These are phyloP conservation scores for Colletotrichum viniferum DNA, from an alignment of 2,329 filamentous ascomycete species.

Conservation along the genomic window DNA sequence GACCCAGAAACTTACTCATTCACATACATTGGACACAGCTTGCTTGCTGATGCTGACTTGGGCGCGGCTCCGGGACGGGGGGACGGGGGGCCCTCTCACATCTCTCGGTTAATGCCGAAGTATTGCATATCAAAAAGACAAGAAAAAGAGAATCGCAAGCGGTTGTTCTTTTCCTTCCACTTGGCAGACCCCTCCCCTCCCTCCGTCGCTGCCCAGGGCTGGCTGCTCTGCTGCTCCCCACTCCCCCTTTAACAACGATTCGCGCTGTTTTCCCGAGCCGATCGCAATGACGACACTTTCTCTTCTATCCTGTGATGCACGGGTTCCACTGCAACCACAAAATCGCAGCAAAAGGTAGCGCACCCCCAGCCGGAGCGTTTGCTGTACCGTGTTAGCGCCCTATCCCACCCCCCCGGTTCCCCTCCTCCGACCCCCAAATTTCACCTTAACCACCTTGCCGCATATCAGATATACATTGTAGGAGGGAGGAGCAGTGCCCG, in stretches of 20 bases:
- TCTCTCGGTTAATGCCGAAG: constrained; percentile 13
- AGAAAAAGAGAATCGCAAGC: neutral
- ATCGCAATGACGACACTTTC: constrained; percentile 20
- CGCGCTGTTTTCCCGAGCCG: constrained; percentile 10
- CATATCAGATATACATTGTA: neutral
- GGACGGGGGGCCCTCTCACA: neutral
- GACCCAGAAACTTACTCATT: constrained; percentile 14
- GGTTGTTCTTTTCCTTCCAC: neutral
- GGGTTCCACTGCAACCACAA: neutral
- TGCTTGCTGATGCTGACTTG: neutral
- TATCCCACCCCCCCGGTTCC: neutral
- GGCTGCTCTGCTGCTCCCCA: neutral
- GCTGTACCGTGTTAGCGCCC: neutral
- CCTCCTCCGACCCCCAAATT: neutral
- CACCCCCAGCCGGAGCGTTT: neutral
- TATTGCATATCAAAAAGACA: neutral
- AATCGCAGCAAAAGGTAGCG: neutral
- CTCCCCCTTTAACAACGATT: neutral
- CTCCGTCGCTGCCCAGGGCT: neutral
- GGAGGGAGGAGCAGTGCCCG: neutral
- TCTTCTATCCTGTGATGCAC: neutral
- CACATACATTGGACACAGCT: neutral
- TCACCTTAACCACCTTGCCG: neutral
- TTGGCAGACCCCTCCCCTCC: neutral
- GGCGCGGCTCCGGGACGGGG: neutral